Conservation (phyloP, 345 rosid genomes). For the Bretschneidera sinensis region DNA sequence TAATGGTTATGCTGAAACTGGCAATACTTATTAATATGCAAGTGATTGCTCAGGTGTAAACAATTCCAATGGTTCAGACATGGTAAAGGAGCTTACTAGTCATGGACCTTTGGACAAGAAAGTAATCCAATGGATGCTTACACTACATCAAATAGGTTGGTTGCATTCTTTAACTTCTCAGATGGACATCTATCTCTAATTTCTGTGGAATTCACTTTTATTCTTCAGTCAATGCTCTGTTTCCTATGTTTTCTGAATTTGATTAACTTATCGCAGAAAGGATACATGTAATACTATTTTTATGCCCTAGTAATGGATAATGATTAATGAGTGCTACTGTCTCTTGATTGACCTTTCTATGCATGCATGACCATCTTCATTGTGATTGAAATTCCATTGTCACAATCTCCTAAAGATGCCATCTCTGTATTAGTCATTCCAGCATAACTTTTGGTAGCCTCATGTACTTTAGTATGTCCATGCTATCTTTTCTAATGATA, state of each 20-base stretch:
- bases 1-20: slow-evolving; percentile 13
- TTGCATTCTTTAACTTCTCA: slow-evolving; percentile 2
- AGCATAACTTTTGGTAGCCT: too few species aligned
- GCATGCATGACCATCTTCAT: too few species aligned
- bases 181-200: not conserved
- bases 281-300: not conserved
- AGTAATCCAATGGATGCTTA: slow-evolving; percentile 82
- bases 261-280: not conserved
- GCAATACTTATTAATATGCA: slow-evolving; percentile 1
- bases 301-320: not conserved
- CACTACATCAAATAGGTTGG: slow-evolving; percentile 94
- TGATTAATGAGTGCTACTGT: not conserved
- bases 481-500: too few species aligned
- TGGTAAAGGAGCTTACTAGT: slow-evolving; percentile 47
- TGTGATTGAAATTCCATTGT: not conserved
- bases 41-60: slow-evolving; percentile 6
- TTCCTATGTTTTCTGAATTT: too few species aligned
- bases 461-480: too few species aligned
- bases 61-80: slow-evolving; percentile 37
- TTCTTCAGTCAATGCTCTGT: not conserved
- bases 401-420: not conserved
- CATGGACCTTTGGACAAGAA: slow-evolving; percentile 67
- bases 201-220: not conserved
- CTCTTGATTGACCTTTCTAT: too few species aligned
- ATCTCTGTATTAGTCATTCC: too few species aligned